phyloP scores from a whole-genome alignment of 495 filamentous ascomycete species.

The Penicillium pancosmium region DNA sequence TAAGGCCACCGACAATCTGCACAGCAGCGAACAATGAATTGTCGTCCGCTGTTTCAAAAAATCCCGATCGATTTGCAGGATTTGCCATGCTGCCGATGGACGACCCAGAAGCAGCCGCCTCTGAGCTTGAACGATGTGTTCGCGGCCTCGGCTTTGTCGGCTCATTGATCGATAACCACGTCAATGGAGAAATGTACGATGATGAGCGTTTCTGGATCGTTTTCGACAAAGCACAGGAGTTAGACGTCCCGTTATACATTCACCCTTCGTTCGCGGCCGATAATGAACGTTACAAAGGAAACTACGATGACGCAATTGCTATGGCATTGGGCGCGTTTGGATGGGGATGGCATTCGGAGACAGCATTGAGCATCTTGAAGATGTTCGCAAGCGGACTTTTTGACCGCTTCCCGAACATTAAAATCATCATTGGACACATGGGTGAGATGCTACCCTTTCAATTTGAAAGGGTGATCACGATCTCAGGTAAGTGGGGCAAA shows the following conservation, averaged over 20 bases:
- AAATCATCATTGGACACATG: too few relatives aligned
- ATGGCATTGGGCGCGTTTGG: neutral
- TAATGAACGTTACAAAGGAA: neutral
- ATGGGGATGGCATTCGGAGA: slow-evolving; percentile 1
- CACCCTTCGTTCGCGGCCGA: neutral
- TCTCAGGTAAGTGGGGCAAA: too few relatives aligned
- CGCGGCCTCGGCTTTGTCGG: neutral
- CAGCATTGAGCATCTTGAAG: neutral
- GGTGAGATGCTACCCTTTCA: neutral
- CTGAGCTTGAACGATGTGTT: neutral
- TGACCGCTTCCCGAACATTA: neutral
- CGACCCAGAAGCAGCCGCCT: neutral
- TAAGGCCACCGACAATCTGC: neutral
- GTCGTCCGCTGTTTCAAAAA: neutral
- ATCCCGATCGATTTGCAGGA: neutral
- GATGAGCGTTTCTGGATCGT: neutral
- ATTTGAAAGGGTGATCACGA: neutral
- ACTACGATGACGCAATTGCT: neutral
- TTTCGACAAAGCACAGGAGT: neutral
- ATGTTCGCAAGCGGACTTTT: neutral
- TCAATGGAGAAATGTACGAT: neutral
- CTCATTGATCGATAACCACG: neutral
- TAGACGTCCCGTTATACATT: neutral
- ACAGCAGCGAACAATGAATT: neutral
- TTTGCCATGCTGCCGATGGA: neutral